Evolutionary conservation across 169 alveolate species (phyloP).

Genomic region (Plasmodium fragile): DNA sequence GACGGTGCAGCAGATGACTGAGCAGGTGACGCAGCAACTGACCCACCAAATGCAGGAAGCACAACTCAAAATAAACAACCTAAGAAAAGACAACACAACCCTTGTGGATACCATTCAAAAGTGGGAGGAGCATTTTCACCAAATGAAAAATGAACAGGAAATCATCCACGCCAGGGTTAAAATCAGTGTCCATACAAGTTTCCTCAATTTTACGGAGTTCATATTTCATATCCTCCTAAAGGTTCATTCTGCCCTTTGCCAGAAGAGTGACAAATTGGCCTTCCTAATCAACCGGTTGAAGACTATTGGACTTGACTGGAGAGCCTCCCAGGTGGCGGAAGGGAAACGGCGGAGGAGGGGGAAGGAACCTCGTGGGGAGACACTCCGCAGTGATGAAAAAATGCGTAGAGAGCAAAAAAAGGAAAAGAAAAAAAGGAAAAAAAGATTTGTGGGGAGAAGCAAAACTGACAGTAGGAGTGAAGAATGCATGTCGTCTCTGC

Average conservation of each 20-base stretch:
- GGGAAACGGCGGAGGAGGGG: constrained; percentile 14
- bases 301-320: not conserved
- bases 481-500: not conserved
- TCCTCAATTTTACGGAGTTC: constrained; percentile 40
- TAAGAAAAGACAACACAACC: constrained; percentile 11
- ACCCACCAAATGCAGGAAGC: constrained; percentile 20
- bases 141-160: constrained; percentile 58
- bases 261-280: constrained; percentile 51
- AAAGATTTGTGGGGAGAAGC: not conserved
- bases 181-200: constrained; percentile 34
- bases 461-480: not conserved
- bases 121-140: constrained; percentile 7
- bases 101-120: constrained; percentile 28
- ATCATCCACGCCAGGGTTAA: not conserved
- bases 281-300: constrained; percentile 19
- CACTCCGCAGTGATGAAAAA: not conserved
- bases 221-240: constrained; percentile 20
- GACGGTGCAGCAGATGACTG: not conserved
- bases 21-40: not conserved
- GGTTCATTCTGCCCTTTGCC: constrained; percentile 1
- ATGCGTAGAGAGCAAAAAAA: not conserved
- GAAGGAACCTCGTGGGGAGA: not conserved
- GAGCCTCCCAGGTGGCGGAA: not conserved
- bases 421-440: not conserved
- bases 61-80: constrained; percentile 2